Evolutionary conservation across 805 yeast genomes (phyloP).

Genomic region (Suhomyces emberorum): DNA sequence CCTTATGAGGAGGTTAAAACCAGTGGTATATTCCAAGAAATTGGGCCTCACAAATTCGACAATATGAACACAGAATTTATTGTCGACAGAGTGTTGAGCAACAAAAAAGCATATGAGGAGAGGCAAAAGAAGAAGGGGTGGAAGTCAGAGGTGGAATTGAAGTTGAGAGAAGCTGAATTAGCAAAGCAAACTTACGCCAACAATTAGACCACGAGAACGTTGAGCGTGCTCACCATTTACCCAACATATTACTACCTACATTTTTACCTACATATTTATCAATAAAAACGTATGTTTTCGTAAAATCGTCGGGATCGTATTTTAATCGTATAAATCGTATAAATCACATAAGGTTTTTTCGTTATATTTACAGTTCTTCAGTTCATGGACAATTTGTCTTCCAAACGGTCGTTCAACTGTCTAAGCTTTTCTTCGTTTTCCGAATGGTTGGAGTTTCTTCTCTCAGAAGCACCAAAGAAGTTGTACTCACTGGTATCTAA

Average conservation of each 20-base stretch:
- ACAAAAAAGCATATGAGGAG: slow-evolving; percentile 71
- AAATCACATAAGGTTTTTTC: no score
- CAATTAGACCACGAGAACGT: neutral
- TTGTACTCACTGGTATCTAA: slow-evolving; percentile 49
- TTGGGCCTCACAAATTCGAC: slow-evolving; percentile 56
- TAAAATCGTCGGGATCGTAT: no score
- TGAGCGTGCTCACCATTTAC: no score
- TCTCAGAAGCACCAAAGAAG: slow-evolving; percentile 20
- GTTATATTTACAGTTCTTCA: no score
- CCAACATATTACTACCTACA: no score
- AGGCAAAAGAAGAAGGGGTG: slow-evolving; percentile 87
- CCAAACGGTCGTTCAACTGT: slow-evolving; percentile 20
- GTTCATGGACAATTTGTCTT: slow-evolving; percentile 9
- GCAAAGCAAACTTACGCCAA: neutral
- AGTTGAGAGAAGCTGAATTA: slow-evolving; percentile 23
- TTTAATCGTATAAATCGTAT: no score
- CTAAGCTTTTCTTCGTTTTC: slow-evolving; percentile 28
- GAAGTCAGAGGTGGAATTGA: slow-evolving; percentile 51
- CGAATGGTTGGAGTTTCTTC: slow-evolving; percentile 42
- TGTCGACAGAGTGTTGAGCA: slow-evolving; percentile 66
- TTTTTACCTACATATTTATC: no score
- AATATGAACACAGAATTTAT: slow-evolving; percentile 69
- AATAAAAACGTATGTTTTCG: no score
- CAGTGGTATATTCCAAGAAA: slow-evolving; percentile 35
- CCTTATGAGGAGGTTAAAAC: slow-evolving; percentile 37